A percentile compares a stretch with the other conserved stretches of the same genome.
Evolutionary conservation across 2,329 filamentous ascomycete species (phyloP).

Genomic region (Capronia epimyces): DNA sequence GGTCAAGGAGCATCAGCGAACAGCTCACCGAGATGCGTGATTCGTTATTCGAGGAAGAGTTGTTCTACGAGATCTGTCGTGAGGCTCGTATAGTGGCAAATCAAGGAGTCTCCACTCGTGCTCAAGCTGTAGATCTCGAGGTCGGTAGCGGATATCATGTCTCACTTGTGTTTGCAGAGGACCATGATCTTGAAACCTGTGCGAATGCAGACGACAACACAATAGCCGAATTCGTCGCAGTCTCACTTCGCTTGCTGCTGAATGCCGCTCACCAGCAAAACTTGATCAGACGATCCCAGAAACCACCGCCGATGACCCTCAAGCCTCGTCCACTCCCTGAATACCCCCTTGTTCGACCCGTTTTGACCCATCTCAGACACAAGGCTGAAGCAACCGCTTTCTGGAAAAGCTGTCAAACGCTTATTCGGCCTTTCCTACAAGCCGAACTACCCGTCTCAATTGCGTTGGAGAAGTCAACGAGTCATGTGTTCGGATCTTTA

Average conservation of each 20-base stretch:
- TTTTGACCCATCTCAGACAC: constrained; percentile 53
- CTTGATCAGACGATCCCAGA: constrained; percentile 61
- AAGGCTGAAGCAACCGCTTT: constrained; percentile 31
- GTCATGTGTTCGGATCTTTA: constrained; percentile 2
- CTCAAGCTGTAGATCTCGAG: constrained; percentile 53
- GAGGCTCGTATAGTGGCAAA: constrained; percentile 70
- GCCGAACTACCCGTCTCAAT: constrained; percentile 17
- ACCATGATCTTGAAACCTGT: constrained; percentile 43
- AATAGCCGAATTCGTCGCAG: constrained; percentile 60
- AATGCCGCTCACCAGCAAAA: constrained; percentile 73
- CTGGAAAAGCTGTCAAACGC: constrained; percentile 33
- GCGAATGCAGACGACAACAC: constrained; percentile 38
- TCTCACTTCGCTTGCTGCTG: constrained; percentile 69
- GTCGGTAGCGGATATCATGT: constrained; percentile 53
- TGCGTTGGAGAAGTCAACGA: constrained; percentile 6
- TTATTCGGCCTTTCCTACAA: constrained; percentile 16
- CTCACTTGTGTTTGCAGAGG: constrained; percentile 61
- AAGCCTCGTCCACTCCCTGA: constrained; percentile 47
- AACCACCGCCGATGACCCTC: constrained; percentile 51
- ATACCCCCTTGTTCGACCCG: constrained; percentile 55
- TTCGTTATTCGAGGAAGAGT: constrained; percentile 59
- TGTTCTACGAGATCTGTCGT: constrained; percentile 82
- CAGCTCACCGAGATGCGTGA: constrained; percentile 40
- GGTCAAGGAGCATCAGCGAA: constrained; percentile 32
- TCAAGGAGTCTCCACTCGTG: constrained; percentile 62